These are phyloP conservation scores for Puccinia novopanici DNA, from an alignment of 1,284 basidiomycete genomes.

Conservation along the genomic window DNA sequence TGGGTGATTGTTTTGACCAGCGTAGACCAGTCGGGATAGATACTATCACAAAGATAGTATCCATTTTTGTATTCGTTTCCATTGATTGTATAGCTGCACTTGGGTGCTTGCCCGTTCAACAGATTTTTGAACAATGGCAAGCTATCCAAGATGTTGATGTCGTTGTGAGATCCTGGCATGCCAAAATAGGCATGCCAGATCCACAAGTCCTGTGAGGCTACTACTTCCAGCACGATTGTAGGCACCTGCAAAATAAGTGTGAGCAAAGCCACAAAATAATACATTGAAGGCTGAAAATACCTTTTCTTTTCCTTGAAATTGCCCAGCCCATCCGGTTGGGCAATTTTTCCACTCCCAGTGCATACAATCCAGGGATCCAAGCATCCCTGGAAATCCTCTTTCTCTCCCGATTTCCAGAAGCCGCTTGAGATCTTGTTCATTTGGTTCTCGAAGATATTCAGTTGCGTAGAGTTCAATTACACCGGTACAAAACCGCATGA, in stretches of 20 bases:
- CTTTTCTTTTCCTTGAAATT: too few relatives aligned
- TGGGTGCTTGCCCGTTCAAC: not conserved
- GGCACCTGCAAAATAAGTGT: not conserved
- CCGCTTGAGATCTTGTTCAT: not conserved
- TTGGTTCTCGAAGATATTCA: not conserved
- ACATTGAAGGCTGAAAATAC: not conserved
- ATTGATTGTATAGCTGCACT: not conserved
- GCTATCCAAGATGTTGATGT: too few relatives aligned
- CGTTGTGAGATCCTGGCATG: too few relatives aligned
- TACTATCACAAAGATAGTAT: conserved; percentile 3
- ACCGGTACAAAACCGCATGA: not conserved
- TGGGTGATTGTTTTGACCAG: not conserved
- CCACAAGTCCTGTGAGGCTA: not conserved
- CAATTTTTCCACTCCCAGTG: too few relatives aligned
- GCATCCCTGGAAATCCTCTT: conserved; percentile 14
- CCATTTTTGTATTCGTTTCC: not conserved
- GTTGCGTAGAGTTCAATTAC: not conserved
- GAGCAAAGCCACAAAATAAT: not conserved
- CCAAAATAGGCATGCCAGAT: conserved; percentile 8
- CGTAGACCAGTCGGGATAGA: not conserved
- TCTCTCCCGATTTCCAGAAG: not conserved
- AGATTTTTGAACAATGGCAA: not conserved
- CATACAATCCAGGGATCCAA: conserved; percentile 6
- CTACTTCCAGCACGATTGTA: not conserved
- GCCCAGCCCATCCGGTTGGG: too few relatives aligned